Evolutionary conservation across 2,329 filamentous ascomycete species (phyloP).

Genomic region (Scopulariopsis brevicaulis): DNA sequence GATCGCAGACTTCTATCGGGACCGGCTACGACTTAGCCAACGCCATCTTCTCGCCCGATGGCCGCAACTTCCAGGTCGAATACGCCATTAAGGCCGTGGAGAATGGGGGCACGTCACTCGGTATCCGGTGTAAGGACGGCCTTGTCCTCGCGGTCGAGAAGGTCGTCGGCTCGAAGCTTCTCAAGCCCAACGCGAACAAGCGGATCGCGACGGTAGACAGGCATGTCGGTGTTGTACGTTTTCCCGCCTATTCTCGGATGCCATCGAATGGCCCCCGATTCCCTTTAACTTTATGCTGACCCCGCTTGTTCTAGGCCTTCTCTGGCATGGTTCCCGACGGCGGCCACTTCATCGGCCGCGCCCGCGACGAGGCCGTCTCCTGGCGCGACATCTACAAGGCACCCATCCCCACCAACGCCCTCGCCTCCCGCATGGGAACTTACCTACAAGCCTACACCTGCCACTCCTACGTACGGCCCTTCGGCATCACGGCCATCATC

Average conservation of each 20-base stretch:
- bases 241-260: background rate
- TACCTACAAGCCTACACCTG: conserved; percentile 97
- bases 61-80: conserved; percentile 98
- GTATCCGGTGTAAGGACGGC: conserved; percentile 94
- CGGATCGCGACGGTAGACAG: conserved; percentile 90
- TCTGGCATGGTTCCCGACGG: conserved; percentile 92
- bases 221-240: conserved; percentile 80
- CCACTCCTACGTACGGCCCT: conserved; percentile 92
- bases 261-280: background rate
- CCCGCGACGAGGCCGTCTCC: conserved; percentile 81
- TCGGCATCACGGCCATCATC: conserved; percentile 90
- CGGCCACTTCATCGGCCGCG: conserved; percentile 86
- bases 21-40: conserved; percentile 99
- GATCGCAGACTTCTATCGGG: conserved; percentile 85
- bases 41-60: conserved; percentile 98
- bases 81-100: conserved; percentile 98
- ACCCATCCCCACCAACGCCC: conserved; percentile 77
- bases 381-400: conserved; percentile 94
- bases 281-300: conserved; percentile 1
- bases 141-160: conserved; percentile 96
- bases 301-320: conserved; percentile 56
- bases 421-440: conserved; percentile 86
- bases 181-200: conserved; percentile 94
- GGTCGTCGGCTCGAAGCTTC: conserved; percentile 86
- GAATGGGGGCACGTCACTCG: conserved; percentile 91